A percentile compares a stretch with the other conserved stretches of the same genome.
Conservation (phyloP, 345 rosid genomes). For the Erucastrum elatum region DNA sequence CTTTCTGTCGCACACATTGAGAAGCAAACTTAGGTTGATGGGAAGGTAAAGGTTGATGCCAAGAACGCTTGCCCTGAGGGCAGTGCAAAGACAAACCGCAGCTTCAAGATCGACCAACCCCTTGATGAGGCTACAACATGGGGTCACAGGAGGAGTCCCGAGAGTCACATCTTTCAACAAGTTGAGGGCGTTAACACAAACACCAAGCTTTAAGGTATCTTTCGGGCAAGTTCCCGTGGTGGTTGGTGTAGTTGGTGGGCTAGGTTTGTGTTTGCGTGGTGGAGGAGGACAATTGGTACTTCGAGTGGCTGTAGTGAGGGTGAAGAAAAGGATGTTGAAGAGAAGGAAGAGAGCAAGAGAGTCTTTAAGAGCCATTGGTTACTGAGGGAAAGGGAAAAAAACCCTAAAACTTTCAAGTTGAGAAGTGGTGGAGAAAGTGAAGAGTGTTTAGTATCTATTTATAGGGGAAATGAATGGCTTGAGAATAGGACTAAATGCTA, state of each 20-base stretch:
- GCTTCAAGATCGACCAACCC: conserved; percentile 56
- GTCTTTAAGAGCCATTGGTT: conserved; percentile 47
- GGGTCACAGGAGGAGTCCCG: conserved; percentile 46
- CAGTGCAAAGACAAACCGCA: conserved; percentile 61
- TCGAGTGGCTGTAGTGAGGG: conserved; percentile 49
- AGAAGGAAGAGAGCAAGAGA: conserved; percentile 54
- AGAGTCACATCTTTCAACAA: conserved; percentile 39
- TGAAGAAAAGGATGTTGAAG: conserved; percentile 54
- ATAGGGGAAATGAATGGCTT: conserved; percentile 19
- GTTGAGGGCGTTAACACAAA: conserved; percentile 45
- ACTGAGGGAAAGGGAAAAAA: not conserved
- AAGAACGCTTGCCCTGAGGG: conserved; percentile 48
- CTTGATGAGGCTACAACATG: conserved; percentile 46
- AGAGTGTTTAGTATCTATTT: conserved; percentile 21
- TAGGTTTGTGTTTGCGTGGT: conserved; percentile 36
- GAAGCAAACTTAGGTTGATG: conserved; percentile 45
- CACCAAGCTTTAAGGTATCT: conserved; percentile 48
- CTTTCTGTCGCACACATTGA: conserved; percentile 43
- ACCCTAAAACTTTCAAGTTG: conserved; percentile 17
- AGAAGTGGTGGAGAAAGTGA: conserved; percentile 23
- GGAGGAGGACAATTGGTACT: conserved; percentile 50
- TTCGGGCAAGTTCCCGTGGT: conserved; percentile 39
- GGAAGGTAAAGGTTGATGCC: conserved; percentile 51
- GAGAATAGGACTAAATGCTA: not conserved
- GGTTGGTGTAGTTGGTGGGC: conserved; percentile 25